These are phyloP conservation scores for Nannizziopsis barbatae DNA, from an alignment of 2,329 filamentous ascomycete species.

Conservation along the genomic window DNA sequence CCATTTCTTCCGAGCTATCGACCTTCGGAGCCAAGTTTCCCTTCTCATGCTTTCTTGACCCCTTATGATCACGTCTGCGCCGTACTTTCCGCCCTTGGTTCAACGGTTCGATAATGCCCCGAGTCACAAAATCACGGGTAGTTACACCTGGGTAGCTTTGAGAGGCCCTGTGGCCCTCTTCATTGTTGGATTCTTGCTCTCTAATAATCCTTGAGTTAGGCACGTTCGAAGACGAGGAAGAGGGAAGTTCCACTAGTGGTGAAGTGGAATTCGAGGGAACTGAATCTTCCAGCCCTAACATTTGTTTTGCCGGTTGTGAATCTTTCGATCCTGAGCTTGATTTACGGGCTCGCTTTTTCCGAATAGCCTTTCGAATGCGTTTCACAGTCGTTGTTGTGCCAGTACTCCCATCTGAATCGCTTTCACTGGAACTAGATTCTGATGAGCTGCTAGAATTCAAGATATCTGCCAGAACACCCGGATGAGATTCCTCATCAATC, in stretches of 20 bases:
- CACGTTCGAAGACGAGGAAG: slow-evolving; percentile 18
- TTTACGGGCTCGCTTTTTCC: slow-evolving; percentile 60
- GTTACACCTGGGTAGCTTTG: slow-evolving; percentile 21
- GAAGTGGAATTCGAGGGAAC: slow-evolving; percentile 36
- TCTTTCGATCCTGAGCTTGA: slow-evolving; percentile 62
- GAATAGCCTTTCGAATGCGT: slow-evolving; percentile 64
- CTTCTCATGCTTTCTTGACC: background rate
- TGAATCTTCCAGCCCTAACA: slow-evolving; percentile 17
- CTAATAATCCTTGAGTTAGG: slow-evolving; percentile 19
- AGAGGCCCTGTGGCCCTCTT: slow-evolving; percentile 25
- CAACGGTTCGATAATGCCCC: slow-evolving; percentile 40
- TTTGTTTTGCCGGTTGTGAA: slow-evolving; percentile 25
- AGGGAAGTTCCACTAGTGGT: slow-evolving; percentile 31
- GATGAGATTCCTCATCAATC: slow-evolving; percentile 81
- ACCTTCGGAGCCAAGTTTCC: background rate
- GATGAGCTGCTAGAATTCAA: slow-evolving; percentile 58
- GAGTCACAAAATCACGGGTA: slow-evolving; percentile 39
- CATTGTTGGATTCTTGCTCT: slow-evolving; percentile 46
- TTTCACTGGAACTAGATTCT: slow-evolving; percentile 38
- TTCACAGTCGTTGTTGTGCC: slow-evolving; percentile 57
- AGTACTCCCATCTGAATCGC: slow-evolving; percentile 56
- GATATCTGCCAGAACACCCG: slow-evolving; percentile 71
- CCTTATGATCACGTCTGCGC: background rate
- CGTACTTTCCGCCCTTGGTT: background rate
- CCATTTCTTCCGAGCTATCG: background rate